Percentiles rank a stretch among this genome's conserved stretches.
phyloP scores from a whole-genome alignment of 2,329 filamentous ascomycete genomes.

The Spiromastix sp. region DNA sequence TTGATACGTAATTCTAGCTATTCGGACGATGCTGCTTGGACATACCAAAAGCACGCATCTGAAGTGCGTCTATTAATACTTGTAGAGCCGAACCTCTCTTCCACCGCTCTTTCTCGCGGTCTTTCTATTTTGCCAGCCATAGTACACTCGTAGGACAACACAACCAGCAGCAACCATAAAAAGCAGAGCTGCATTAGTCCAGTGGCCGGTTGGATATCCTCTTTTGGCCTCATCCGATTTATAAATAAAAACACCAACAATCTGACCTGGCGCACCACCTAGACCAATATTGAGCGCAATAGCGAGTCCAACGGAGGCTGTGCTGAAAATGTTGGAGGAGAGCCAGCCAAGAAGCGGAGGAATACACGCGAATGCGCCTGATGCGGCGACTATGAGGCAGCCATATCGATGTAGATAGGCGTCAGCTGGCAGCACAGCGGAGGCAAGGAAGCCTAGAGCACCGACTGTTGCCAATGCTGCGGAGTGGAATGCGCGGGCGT shows the following conservation, averaged over 20 bases:
- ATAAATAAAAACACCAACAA: constrained; percentile 65
- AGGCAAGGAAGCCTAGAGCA: constrained; percentile 49
- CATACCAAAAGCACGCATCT: no score
- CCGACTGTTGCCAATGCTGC: constrained; percentile 41
- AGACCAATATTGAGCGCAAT: constrained; percentile 61
- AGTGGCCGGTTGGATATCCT: constrained; percentile 62
- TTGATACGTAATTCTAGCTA: no score
- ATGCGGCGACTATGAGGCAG: constrained; percentile 56
- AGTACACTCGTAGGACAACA: constrained; percentile 45
- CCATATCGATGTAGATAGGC: constrained; percentile 55
- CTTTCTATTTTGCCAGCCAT: constrained; percentile 32
- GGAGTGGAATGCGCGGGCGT: constrained; percentile 40
- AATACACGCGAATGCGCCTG: constrained; percentile 58
- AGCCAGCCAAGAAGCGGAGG: constrained; percentile 63
- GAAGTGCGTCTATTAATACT: no score
- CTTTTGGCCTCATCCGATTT: constrained; percentile 48
- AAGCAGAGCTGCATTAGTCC: constrained; percentile 52
- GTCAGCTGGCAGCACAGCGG: constrained; percentile 51
- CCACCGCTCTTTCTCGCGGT: no score
- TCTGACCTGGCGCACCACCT: constrained; percentile 59
- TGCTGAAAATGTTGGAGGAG: constrained; percentile 56
- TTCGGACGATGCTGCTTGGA: no score
- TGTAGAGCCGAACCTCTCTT: no score
- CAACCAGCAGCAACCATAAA: constrained; percentile 49
- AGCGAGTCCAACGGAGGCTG: constrained; percentile 55